Evolutionary conservation across 495 filamentous ascomycete genomes (phyloP), one percentile per base, ranked within the genome.

Genomic region (Neurospora sp.): DNA sequence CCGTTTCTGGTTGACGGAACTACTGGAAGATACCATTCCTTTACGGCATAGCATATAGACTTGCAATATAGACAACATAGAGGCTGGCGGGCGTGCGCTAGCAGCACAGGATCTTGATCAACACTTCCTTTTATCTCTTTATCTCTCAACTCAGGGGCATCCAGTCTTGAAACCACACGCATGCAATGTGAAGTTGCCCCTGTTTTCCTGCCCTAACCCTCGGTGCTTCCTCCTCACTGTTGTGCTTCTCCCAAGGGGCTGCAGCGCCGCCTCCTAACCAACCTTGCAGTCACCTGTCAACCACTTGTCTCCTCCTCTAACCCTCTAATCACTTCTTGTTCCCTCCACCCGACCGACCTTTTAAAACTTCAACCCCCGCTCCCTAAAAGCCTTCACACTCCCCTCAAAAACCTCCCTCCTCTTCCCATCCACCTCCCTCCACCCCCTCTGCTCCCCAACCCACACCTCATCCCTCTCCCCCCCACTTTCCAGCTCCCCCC

Each of bases 401-500:
- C 23, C 39, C 42, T 74, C 59, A 44, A 71, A 78, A n/a, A 62
- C 72, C 44, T 69, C 69, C 48, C 46, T 71, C 69, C 73, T 73
- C 42, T 23, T 62, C 11, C 41, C 70, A 48, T 79, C 77, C 3
- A 71, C 27, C 16, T 20, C 71, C 39, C 73, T 38, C 69, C 46
- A 40, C 8, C 71, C 75, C 39, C 39, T 39, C 10, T 72, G 70
- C 11, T 42, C 69, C 6, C 77, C 81, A 0, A 83, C 76, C 35
- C 80, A 75, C 31, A 86, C 79, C 79, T 80, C 73, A 31, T 85
- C 79, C 38, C 87, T 87, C 18, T 86, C 84, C 18, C 89, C 89
- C 16, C 87, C 83, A n/a, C n/a, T n/a, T 5, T 88, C 88, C 70
- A 93, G 74, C 11, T 82, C 86, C 18, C 78, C 77, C 80, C 86